Base-by-base conservation (phyloP, 2,329 filamentous ascomycete species). In the Claviceps purpurea region DNA sequence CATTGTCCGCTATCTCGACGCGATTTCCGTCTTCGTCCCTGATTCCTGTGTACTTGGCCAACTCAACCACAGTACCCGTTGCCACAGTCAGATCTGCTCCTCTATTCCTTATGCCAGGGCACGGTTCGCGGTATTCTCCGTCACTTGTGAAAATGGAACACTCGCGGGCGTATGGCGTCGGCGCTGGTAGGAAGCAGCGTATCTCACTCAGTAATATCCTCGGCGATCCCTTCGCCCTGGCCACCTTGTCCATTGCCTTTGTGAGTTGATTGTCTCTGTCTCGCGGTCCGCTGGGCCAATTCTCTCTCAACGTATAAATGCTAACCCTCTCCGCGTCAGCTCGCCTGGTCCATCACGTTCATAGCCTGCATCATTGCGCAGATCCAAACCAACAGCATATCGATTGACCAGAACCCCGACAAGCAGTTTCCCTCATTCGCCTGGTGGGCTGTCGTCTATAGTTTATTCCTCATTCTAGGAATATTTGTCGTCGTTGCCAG, bases 261-360 rank as follows among this genome's bases (percentile, higher is more conserved):
- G 91, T 79, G 37, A n/a, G 6, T 20, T 39, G 30, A 16, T 43
- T 50, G 41, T 40, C 13, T 47, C 8, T 20, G 22, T 34, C 38
- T 20, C 22, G 43, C 24, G 7, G 20, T 18, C 10, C 10, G 30
- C 24, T 13, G 7, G 7, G 34, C 16, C 11, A 22, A n/a, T 8
- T 13, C 24, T 39, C 34, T 37, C 37, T 46, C 22, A 10, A 44
- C n/a, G 14, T 26, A 5, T 8, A 13, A 8, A 18, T 37, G 26
- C 50, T 54, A 47, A 54, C 52, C 5, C 38, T 2, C 20, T 20
- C 16, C 10, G 10, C 16, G 20, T 44, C 40, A 97, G 91, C 82
- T 95, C 57, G 91, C 90, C 54, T 98, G 93, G 93, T 69, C 95
- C 59, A 95, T 98, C 63, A 82, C 89, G 46, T 94, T 97, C 67